phyloP scores from a whole-genome alignment of 352 stramenopile species.

The Phytopythium ostracodes region DNA sequence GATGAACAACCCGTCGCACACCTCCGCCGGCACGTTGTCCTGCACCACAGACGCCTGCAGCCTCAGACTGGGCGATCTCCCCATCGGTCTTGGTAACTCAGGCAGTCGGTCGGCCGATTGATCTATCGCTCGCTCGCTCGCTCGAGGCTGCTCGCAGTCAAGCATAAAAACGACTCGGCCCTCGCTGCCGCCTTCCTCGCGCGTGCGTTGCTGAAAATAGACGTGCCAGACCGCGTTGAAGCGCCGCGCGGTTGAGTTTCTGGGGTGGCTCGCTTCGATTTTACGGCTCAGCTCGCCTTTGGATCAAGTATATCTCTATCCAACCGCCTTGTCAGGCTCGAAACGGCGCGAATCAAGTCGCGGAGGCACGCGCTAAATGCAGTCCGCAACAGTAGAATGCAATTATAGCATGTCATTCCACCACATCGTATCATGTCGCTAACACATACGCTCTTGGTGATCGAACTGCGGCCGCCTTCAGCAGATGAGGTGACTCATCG shows the following conservation, averaged over 20 bases:
- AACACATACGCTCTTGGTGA: neutral
- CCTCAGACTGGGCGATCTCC: conserved; percentile 48
- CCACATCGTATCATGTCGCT: neutral
- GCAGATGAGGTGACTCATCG: conserved; percentile 85
- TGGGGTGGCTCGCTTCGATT: neutral
- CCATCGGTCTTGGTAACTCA: conserved; percentile 20
- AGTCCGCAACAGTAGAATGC: neutral
- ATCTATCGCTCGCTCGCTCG: neutral
- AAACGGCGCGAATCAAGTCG: neutral
- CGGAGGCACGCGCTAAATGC: neutral
- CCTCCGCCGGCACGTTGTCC: conserved; percentile 80
- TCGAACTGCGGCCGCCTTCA: conserved; percentile 14
- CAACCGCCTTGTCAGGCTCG: neutral
- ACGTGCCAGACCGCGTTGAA: neutral
- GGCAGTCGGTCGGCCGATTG: neutral
- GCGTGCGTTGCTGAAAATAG: conserved; percentile 1
- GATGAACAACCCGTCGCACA: conserved; percentile 70
- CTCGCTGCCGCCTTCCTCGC: too few relatives aligned
- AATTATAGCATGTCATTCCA: neutral
- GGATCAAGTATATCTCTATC: neutral
- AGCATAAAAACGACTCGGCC: neutral
- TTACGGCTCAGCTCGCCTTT: neutral
- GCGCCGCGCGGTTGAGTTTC: neutral
- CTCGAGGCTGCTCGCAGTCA: neutral
- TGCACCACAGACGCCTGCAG: conserved; percentile 71